Conservation (phyloP, 495 filamentous ascomycete species). For the Massariosphaeria phaeospora region DNA sequence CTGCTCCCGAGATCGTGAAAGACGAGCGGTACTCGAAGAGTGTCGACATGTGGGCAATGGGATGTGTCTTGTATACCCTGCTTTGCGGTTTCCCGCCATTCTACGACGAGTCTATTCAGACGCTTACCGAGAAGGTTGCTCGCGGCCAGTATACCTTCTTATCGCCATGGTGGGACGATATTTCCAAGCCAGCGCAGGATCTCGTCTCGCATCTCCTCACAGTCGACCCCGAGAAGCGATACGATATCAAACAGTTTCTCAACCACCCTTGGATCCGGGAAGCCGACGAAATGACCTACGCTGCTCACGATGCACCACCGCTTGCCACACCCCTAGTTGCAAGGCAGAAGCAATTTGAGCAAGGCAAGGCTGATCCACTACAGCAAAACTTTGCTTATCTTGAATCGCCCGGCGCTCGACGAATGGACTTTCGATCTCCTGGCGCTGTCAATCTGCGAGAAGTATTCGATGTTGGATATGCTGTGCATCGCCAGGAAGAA, state of each 20-base stretch:
- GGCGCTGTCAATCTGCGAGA: slow-evolving; percentile 93
- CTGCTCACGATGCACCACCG: slow-evolving; percentile 73
- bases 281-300: slow-evolving; percentile 66
- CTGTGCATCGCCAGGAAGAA: slow-evolving; percentile 94
- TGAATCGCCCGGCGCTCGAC: slow-evolving; percentile 53
- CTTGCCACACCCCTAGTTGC: slow-evolving; percentile 61
- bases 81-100: slow-evolving; percentile 97
- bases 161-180: slow-evolving; percentile 99
- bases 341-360: slow-evolving; percentile 47
- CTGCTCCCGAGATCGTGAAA: slow-evolving; percentile 98
- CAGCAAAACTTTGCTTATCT: slow-evolving; percentile 52
- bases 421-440: slow-evolving; percentile 92
- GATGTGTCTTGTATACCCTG: slow-evolving; percentile 93
- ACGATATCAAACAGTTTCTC: slow-evolving; percentile 82
- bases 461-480: slow-evolving; percentile 95
- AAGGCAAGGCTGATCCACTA: slow-evolving; percentile 36
- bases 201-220: slow-evolving; percentile 88
- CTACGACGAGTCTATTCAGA: slow-evolving; percentile 96
- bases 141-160: slow-evolving; percentile 96
- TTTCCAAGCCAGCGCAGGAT: slow-evolving; percentile 92
- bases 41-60: slow-evolving; percentile 98
- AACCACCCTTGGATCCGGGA: slow-evolving; percentile 85
- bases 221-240: slow-evolving; percentile 87
- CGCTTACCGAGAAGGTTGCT: slow-evolving; percentile 95
- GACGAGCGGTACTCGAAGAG: slow-evolving; percentile 98